Percentiles rank a stretch among this genome's conserved stretches.
These are phyloP conservation scores for Dictyostelium brefeldianum DNA, from an alignment of 78 protist species.

Conservation along the genomic window DNA sequence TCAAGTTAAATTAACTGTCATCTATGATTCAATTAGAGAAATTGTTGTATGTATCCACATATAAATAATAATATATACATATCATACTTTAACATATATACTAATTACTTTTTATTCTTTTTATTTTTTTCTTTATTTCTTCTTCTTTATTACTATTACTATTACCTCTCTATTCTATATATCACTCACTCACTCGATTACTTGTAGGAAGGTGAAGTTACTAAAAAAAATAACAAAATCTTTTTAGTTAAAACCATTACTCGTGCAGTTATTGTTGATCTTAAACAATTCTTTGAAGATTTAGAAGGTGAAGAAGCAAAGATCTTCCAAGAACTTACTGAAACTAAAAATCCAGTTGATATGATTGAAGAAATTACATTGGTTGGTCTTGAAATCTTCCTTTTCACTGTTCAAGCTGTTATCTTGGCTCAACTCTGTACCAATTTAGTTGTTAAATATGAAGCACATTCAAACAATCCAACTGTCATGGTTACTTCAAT, in stretches of 20 bases:
- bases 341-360: not conserved
- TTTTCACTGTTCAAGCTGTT: conserved; percentile 30
- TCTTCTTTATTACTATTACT: not conserved
- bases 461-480: not conserved
- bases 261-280: not conserved
- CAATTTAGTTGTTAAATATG: not conserved
- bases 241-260: conserved; percentile 4
- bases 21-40: not conserved
- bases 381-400: conserved; percentile 34
- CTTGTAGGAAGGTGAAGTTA: conserved; percentile 22
- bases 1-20: not conserved
- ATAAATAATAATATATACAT: not conserved
- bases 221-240: not conserved
- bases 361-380: not conserved
- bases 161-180: too few species aligned
- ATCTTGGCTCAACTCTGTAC: not conserved
- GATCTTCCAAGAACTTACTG: not conserved
- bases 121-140: not conserved
- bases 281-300: not conserved
- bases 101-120: not conserved
- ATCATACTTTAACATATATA: not conserved
- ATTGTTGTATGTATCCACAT: not conserved
- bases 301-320: not conserved
- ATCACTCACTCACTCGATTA: too few species aligned
- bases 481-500: conserved; percentile 8